Conservation (phyloP, 352 stramenopile species). For the Phytophthora constricta region DNA sequence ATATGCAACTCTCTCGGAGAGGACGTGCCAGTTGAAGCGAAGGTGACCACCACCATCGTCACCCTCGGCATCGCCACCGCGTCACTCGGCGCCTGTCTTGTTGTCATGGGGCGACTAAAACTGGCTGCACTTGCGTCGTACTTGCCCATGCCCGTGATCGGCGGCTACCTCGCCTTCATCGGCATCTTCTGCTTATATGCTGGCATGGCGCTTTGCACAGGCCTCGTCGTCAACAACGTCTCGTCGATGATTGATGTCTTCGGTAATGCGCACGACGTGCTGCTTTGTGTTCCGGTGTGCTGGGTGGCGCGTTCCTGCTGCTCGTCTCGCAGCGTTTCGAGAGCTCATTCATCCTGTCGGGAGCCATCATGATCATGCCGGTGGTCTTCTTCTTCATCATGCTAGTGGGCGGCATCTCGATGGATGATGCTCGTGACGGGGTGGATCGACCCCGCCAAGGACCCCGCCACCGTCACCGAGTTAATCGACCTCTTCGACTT, state of each 20-base stretch:
- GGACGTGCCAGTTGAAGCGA: slow-evolving; percentile 60
- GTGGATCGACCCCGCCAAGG: slow-evolving; percentile 89
- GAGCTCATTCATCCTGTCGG: slow-evolving; percentile 72
- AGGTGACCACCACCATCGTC: slow-evolving; percentile 95
- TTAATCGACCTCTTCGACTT: slow-evolving; percentile 93
- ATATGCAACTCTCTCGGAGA: slow-evolving; percentile 80
- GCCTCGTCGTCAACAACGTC: slow-evolving; percentile 86
- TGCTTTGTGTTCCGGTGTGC: slow-evolving; percentile 87
- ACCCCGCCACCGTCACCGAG: slow-evolving; percentile 57
- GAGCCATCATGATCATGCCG: slow-evolving; percentile 89
- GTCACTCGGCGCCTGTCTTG: slow-evolving; percentile 89
- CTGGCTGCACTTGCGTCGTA: slow-evolving; percentile 95
- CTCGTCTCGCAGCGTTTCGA: slow-evolving; percentile 77
- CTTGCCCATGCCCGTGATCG: slow-evolving; percentile 96
- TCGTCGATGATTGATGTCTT: slow-evolving; percentile 75
- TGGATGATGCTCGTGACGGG: slow-evolving; percentile 91
- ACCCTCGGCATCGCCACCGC: slow-evolving; percentile 92
- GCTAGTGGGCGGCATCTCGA: slow-evolving; percentile 66
- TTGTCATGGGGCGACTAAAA: slow-evolving; percentile 92
- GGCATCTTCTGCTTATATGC: slow-evolving; percentile 96
- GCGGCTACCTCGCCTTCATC: slow-evolving; percentile 98
- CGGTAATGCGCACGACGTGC: slow-evolving; percentile 58
- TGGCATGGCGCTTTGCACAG: slow-evolving; percentile 90
- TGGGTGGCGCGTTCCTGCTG: slow-evolving; percentile 86
- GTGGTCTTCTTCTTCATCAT: slow-evolving; percentile 92